Conservation (phyloP, 805 yeast genomes). For the Saturnispora hagleri region DNA sequence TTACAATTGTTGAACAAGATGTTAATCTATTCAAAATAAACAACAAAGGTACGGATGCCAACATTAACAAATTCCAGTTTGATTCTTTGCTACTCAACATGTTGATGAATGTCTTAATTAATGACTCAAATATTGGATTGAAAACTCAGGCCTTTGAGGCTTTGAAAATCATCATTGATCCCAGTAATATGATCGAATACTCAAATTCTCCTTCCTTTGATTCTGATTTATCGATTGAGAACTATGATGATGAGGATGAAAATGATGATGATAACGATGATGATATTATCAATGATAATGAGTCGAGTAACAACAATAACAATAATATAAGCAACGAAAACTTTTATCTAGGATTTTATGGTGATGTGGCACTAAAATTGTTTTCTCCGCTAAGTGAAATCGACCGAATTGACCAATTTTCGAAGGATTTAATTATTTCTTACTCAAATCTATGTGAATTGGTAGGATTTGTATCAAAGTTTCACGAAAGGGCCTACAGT, state of each 20-base stretch:
- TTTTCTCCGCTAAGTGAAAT: constrained; percentile 23
- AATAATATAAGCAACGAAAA: constrained; percentile 13
- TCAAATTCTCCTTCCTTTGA: constrained; percentile 11
- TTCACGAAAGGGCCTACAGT: constrained; percentile 50
- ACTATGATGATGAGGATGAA: neutral
- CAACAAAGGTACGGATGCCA: neutral
- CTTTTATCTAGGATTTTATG: constrained; percentile 54
- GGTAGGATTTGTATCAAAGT: constrained; percentile 54
- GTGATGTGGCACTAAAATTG: constrained; percentile 28
- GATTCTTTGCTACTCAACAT: constrained; percentile 44
- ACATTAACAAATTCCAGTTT: constrained; percentile 31
- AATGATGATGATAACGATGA: constrained; percentile 11
- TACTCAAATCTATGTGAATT: constrained; percentile 51
- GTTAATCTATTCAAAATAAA: constrained; percentile 43
- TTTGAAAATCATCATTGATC: constrained; percentile 61
- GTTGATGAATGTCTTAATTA: constrained; percentile 49
- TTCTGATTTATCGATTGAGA: neutral
- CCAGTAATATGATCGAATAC: constrained; percentile 23
- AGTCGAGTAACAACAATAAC: neutral
- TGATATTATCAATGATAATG: neutral
- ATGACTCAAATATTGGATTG: constrained; percentile 60
- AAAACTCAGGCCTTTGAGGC: constrained; percentile 83
- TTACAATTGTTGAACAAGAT: constrained; percentile 78
- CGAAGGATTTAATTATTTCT: constrained; percentile 5
- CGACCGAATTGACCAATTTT: neutral